Evolutionary conservation across 2,329 filamentous ascomycete species (phyloP), one percentile per base, ranked within the genome.

Genomic region (Trematosphaeria pertusa): DNA sequence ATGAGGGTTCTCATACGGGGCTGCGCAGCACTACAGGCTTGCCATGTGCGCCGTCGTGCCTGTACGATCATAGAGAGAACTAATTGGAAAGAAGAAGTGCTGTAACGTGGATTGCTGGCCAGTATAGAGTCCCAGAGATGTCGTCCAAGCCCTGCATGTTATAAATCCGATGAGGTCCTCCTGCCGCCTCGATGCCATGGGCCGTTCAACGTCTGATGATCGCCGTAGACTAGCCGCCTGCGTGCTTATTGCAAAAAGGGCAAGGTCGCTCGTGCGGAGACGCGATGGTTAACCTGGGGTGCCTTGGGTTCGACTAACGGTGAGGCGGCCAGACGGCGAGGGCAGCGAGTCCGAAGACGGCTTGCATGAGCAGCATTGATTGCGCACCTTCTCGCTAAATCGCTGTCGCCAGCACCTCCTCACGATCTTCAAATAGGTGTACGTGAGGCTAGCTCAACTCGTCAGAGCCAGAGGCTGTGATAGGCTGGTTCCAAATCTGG

Each of bases 201-300:
- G 35, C 49, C 24, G 44, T 44, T 44, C 21, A 55, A 54, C 50
- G 48, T 54, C 46, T 43, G 47, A 55, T 58, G 54, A 55, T 59
- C 48, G 46, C 42, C 35, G 46, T 50, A 46, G 35, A 56, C 19
- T 34, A 37, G 12, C 32, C 14, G 43, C 33, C 31, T 34, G 34
- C 28, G 19, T 48, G 49, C 43, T 50, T 52, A 41, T 42, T 46
- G 39, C 46, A 10, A 50, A 54, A 54, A 15, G 20, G 54, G 52
- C 42, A 52, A 54, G 38, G 50, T 14, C 22, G 34, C 46, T 34
- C 14, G 48, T 56, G 43, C 50, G 28, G 39, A 44, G 37, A 18
- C 32, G 41, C 32, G 14, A 30, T 40, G 22, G 15, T 30, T 35
- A 37, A 15, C 40, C 15, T 37, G 36, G 30, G 26, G 24, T 18